Base-by-base conservation (phyloP, 805 yeast species). In the Tetrapisispora namnaoensis region DNA sequence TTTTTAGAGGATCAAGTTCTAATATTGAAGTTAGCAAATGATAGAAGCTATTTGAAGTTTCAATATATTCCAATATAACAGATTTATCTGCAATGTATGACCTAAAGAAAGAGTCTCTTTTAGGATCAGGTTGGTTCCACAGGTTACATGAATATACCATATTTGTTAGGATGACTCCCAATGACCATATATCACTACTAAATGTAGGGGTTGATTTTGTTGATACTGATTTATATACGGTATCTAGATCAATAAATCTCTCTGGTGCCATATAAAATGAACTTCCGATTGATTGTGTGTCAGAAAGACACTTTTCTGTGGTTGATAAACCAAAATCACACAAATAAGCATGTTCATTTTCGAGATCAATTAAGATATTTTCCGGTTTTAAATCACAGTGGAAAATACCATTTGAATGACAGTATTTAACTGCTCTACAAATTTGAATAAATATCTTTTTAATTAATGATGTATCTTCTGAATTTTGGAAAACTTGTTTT, bases 371-470 rank as follows among this genome's bases (percentile, higher is more conserved):
- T 59, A 93, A 71, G 49, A 93, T 78, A 70, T 93, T 93, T 65
- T 93, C 98, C 6, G 99, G 99, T 70, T 93, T 93, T 55, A 90
- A 79, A 67, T 90, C 98, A 62, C 97, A 86, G 64, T 90, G 98
- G 63, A 82, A 91, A 36, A 91, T 79, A n/a, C 85, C 83, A 52
- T 77, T 78, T 1, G 83, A 73, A 65, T 91, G 97, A 60, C 95
- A 86, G 68, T 82, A 86, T 53, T 79, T 78, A 47, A 90, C 75
- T 2, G 90, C 96, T 53, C 89, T 86, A 40, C 91, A 72, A 64
- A 93, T 75, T 67, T 93, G 97, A 39, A 76, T 59, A 58, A 85
- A 83, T 54, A 76, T 83, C 51, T 72, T 74, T 62, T 78, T 80
- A 61, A 76, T 75, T 51, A 70, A 61, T 16, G 59, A 59, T 7